These are phyloP conservation scores for Astragalus glycyphyllos DNA, from an alignment of 306 rosid genomes.

Conservation along the genomic window DNA sequence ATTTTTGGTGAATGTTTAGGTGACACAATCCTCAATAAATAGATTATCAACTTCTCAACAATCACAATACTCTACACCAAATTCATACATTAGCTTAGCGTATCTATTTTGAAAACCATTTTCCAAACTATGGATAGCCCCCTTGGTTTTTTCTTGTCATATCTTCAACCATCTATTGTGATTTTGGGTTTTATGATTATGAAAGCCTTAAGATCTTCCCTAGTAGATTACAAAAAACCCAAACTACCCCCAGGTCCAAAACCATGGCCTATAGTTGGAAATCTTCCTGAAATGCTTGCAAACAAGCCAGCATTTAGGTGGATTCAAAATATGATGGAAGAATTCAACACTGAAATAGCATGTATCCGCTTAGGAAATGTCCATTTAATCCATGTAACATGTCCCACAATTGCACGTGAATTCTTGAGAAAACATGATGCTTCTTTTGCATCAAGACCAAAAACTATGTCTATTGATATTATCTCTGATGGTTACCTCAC, in stretches of 20 bases:
- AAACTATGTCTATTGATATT: conserved; percentile 13
- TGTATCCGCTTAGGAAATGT: conserved; percentile 54
- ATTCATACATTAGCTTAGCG: neutral
- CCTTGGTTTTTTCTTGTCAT: neutral
- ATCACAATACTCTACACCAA: neutral
- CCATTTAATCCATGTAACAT: conserved; percentile 48
- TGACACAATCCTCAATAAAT: neutral
- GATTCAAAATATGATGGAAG: conserved; percentile 51
- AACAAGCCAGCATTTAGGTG: conserved; percentile 40
- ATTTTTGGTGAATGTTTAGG: too few relatives aligned
- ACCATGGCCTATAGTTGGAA: conserved; percentile 57
- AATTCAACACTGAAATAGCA: conserved; percentile 50
- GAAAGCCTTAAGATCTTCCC: neutral
- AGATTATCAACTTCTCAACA: neutral
- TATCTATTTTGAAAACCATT: neutral
- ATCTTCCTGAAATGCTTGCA: conserved; percentile 49
- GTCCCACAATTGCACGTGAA: conserved; percentile 43
- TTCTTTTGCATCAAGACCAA: conserved; percentile 51
- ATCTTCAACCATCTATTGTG: neutral
- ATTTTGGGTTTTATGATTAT: neutral
- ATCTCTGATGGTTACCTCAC: conserved; percentile 34
- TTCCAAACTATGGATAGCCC: conserved; percentile 7
- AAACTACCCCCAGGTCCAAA: conserved; percentile 49
- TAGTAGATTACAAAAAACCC: neutral
- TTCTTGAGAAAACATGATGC: conserved; percentile 53